Base-by-base conservation (phyloP, 495 filamentous ascomycete species). In the Aspergillus campestris region DNA sequence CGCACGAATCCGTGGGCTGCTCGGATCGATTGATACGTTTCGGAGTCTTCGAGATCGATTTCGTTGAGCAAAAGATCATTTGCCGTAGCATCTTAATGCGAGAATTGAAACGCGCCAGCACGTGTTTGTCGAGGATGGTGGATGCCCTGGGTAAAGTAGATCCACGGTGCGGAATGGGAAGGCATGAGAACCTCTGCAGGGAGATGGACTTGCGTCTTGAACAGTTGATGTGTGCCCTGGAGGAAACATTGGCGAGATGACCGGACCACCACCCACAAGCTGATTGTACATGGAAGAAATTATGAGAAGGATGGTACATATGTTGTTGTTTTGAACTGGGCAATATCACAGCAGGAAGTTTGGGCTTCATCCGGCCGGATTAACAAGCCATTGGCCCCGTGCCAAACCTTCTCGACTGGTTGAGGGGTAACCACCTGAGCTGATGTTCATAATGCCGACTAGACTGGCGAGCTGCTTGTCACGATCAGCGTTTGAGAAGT, bases 41-140 rank as follows among this genome's bases (percentile, higher is more conserved):
- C 30, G 47, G 47, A 1, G 44, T 47, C 11, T 53, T 49, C 18
- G 51, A 44, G 38, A 49, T 53, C 15, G 46, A 53, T 8, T 43
- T 47, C 27, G 18, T 50, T 9, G 51, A 53, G 34, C 47, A 50
- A 28, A 47, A 38, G 40, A 40, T 39, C n/a, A 40, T 49, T 27
- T 53, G 47, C 24, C 39, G 35, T 2, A 39, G 39, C 27, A 38
- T 36, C 1, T 47, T 50, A 9, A 38, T 44, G 4, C 42, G 48
- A 24, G 51, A 53, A 34, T 12, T 53, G 13, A 53, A 44, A 34
- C 47, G 51, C 0, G 51, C 51, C 3, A 31, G 34, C 24, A 8
- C 46, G 1, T 53, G 51, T 33, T n/a, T 53, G n/a, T 34, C 31
- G 2, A 14, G 47, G 14, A 12, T 53, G 29, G 40, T 50, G 24